A percentile compares a stretch with the other conserved stretches of the same genome.
Conservation (phyloP, 257 asterid genomes). For the Forsythia viridissima region DNA sequence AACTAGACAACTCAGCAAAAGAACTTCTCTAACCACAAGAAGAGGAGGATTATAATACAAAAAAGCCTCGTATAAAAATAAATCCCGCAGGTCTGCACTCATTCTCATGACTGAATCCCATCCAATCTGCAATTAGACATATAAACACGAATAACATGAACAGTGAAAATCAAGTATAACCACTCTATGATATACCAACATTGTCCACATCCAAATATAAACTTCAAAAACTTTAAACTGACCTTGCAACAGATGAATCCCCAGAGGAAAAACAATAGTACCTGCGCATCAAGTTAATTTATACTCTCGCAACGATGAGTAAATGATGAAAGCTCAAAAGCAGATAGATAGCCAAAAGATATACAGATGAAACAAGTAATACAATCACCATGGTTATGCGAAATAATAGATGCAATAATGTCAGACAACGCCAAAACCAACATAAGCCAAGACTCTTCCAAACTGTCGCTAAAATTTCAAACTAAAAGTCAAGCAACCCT, state of each 20-base stretch:
- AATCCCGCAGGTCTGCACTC: slow-evolving; percentile 87
- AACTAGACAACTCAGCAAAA: slow-evolving; percentile 8
- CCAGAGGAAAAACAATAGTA: slow-evolving; percentile 80
- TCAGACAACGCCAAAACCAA: no score
- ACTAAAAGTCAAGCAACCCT: no score
- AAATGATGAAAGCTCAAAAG: background rate
- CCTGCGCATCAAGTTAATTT: slow-evolving; percentile 50
- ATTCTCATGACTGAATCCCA: slow-evolving; percentile 99
- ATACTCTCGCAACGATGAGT: background rate
- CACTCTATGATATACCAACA: background rate
- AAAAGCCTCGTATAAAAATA: slow-evolving; percentile 94
- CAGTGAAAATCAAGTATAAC: slow-evolving; percentile 13
- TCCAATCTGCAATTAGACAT: slow-evolving; percentile 64
- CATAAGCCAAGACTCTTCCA: no score
- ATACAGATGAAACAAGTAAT: background rate
- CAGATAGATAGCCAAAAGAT: background rate
- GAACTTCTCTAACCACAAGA: slow-evolving; percentile 79
- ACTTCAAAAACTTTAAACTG: slow-evolving; percentile 28
- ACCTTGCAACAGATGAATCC: slow-evolving; percentile 92
- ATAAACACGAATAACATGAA: slow-evolving; percentile 25
- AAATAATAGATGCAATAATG: background rate
- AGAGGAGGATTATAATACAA: slow-evolving; percentile 97
- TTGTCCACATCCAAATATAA: background rate
- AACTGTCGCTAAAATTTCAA: no score
- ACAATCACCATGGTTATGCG: background rate